Evolutionary conservation across 768 basidiomycete genomes (phyloP), one percentile per base, ranked within the genome.

Genomic region (Amanita pseudoporphyria): DNA sequence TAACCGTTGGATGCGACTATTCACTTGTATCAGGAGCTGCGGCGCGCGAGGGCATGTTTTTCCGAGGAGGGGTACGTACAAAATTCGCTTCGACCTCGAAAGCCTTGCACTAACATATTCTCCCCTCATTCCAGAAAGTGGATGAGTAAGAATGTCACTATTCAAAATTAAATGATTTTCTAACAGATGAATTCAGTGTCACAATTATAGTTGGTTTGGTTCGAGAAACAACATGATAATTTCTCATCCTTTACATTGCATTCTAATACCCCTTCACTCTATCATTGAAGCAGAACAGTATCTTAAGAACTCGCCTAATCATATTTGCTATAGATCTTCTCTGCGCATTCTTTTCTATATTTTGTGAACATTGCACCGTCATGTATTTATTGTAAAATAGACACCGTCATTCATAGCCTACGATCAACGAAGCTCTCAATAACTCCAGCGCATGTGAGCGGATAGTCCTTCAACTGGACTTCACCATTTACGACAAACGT

Each of bases 401-500:
- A 32, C 30, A 43, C n/a, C n/a, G 14, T 36, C 12, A 31, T 37
- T 65, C 58, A 84, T 48, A 84, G 58, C 38, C 67, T 70, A 45
- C 85, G 71, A 61, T 92, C 89, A 52, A 94, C 79, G 66, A 84
- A 85, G 57, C 86, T 87, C 65, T 89, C 76, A 47, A 94, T 87
- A 30, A 81, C 72, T 28, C 90, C 91, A 18, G 74, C 81, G 1
- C 77, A 58, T 0, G 82, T 87, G 49, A 86, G 65, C 7, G 85
- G 78, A 60, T 91, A 91, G 58, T 92, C 88, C 62, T 80, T 87
- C 52, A 94, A 66, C 47, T 79, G 68, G 22, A 88, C 85, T 56
- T 87, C 78, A 22, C 69, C 81, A 54, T 79, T 67, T 46, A 75
- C 75, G 42, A 90, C 56, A 56, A 81, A 68, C 12, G 88, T 88